phyloP scores from a whole-genome alignment of 208 protist species.

The Angomonas deanei region DNA sequence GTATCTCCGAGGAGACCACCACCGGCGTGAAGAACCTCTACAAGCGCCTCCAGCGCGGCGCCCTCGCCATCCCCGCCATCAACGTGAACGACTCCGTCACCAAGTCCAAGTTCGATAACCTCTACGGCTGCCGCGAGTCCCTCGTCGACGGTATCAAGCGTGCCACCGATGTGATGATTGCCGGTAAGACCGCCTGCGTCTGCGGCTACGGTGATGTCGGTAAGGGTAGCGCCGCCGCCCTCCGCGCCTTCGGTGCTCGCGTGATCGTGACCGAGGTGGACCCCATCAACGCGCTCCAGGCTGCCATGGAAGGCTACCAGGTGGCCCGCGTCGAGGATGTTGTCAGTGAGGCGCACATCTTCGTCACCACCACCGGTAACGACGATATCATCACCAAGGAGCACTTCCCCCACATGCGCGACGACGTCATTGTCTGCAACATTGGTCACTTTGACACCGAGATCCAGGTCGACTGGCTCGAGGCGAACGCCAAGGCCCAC shows the following conservation, averaged over 20 bases:
- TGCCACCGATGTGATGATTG: slow-evolving; percentile 99
- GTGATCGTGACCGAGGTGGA: slow-evolving; percentile 99
- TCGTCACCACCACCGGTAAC: slow-evolving; percentile 98
- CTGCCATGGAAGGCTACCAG: slow-evolving; percentile 98
- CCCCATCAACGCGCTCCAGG: slow-evolving; percentile 99
- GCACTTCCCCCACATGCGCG: slow-evolving; percentile 98
- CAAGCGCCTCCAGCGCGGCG: slow-evolving; percentile 92
- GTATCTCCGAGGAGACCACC: slow-evolving; percentile 99
- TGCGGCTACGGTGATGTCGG: slow-evolving; percentile 99
- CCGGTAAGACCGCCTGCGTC: slow-evolving; percentile 97
- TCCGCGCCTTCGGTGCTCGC: slow-evolving; percentile 94
- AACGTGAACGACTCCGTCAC: slow-evolving; percentile 99
- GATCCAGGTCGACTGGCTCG: slow-evolving; percentile 97
- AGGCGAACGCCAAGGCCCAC: slow-evolving; percentile 85
- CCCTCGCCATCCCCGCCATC: slow-evolving; percentile 98
- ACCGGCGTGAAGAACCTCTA: slow-evolving; percentile 99
- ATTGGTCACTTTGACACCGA: slow-evolving; percentile 99
- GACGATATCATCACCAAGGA: slow-evolving; percentile 96
- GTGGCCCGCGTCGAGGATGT: slow-evolving; percentile 96
- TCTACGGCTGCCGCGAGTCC: slow-evolving; percentile 99
- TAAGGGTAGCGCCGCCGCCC: slow-evolving; percentile 97
- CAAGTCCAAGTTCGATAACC: slow-evolving; percentile 99
- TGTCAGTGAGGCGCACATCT: slow-evolving; percentile 91
- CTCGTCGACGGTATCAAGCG: slow-evolving; percentile 99
- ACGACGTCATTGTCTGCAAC: slow-evolving; percentile 99